These are phyloP conservation scores for Candida palmyrensis DNA, from an alignment of 805 yeast species.

Conservation along the genomic window DNA sequence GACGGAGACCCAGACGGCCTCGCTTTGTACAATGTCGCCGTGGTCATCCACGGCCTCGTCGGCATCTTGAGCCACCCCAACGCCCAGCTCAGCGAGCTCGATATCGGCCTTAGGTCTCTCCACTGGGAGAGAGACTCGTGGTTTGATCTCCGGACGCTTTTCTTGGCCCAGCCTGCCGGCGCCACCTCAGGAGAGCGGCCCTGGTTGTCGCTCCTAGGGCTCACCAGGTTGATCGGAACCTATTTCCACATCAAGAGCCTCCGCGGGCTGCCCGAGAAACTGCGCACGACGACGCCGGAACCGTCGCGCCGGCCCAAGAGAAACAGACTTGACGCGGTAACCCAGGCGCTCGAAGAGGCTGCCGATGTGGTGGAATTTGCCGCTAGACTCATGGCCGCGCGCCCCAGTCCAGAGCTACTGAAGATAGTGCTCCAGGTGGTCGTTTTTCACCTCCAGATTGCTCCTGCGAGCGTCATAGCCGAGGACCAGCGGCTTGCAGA, in stretches of 20 bases:
- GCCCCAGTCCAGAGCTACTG: conserved; percentile 9
- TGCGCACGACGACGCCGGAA: conserved; percentile 3
- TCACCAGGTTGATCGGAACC: conserved; percentile 22
- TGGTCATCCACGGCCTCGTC: conserved; percentile 19
- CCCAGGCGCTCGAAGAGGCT: conserved; percentile 15
- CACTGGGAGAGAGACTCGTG: too few species aligned
- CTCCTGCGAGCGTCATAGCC: neutral
- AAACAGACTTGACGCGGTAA: conserved; percentile 20
- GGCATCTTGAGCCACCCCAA: conserved; percentile 8
- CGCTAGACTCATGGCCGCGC: neutral
- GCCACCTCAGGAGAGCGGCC: conserved; percentile 12
- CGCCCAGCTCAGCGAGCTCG: conserved; percentile 9
- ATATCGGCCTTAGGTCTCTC: too few species aligned
- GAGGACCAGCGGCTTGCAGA: too few species aligned
- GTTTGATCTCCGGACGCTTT: too few species aligned
- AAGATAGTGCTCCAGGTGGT: conserved; percentile 13
- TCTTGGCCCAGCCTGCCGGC: too few species aligned
- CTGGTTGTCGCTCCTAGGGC: conserved; percentile 40
- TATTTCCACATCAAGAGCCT: conserved; percentile 23
- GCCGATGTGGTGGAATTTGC: conserved; percentile 11
- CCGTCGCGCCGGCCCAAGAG: conserved; percentile 16
- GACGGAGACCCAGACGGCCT: conserved; percentile 3
- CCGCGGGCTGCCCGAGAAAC: neutral
- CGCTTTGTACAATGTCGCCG: conserved; percentile 16
- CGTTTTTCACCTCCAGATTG: conserved; percentile 11